phyloP scores from a whole-genome alignment of 352 stramenopile genomes.

The Phytophthora podocarpi region DNA sequence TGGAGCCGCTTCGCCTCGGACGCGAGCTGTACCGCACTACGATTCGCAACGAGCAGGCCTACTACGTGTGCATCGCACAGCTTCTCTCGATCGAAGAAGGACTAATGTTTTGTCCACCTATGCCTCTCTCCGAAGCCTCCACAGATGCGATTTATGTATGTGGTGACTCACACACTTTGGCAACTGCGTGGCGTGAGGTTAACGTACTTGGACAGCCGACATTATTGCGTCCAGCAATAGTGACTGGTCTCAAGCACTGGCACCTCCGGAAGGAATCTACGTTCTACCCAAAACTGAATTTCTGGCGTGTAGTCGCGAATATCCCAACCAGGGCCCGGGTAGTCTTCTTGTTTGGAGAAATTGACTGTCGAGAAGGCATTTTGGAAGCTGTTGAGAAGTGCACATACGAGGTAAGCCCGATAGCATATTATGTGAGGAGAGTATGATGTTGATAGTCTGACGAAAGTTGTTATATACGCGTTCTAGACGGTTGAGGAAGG shows the following conservation, averaged over 20 bases:
- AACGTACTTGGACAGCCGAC: constrained; percentile 17
- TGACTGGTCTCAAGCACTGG: constrained; percentile 95
- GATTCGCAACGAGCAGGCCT: constrained; percentile 89
- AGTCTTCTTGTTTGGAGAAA: constrained; percentile 94
- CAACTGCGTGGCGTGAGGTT: constrained; percentile 85
- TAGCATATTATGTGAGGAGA: not conserved
- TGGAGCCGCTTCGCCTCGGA: constrained; percentile 72
- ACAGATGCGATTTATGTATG: constrained; percentile 78
- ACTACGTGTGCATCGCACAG: constrained; percentile 89
- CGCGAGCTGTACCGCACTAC: constrained; percentile 76
- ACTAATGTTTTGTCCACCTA: constrained; percentile 6
- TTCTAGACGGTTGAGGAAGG: constrained; percentile 73
- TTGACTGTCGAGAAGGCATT: constrained; percentile 95
- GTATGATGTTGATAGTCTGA: not conserved
- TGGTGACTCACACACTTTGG: constrained; percentile 93
- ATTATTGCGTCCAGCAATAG: constrained; percentile 67
- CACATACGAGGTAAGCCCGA: constrained; percentile 72
- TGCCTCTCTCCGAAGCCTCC: not conserved
- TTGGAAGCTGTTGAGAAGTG: constrained; percentile 87
- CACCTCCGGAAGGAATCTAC: constrained; percentile 83
- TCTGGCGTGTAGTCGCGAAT: constrained; percentile 68
- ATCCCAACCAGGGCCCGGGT: constrained; percentile 71
- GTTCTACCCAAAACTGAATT: constrained; percentile 95
- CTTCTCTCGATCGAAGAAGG: constrained; percentile 59
- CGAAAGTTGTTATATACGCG: not conserved